These are phyloP conservation scores for Ilex aquifolium DNA, from an alignment of 257 asterid genomes.

Conservation along the genomic window DNA sequence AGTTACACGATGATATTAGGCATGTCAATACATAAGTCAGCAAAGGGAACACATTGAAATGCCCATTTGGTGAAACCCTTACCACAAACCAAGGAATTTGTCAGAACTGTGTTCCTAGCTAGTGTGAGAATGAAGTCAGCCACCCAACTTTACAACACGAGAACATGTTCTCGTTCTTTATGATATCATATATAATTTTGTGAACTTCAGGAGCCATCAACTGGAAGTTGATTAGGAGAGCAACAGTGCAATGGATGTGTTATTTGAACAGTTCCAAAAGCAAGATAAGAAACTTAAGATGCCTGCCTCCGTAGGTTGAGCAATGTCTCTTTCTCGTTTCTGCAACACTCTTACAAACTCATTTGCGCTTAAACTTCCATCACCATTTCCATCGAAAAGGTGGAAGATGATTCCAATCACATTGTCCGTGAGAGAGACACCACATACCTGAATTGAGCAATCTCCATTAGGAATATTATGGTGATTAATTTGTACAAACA, in stretches of 20 bases:
- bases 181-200: no score
- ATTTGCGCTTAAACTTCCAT: slow-evolving; percentile 58
- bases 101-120: no score
- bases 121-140: no score
- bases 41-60: no score
- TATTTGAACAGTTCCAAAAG: slow-evolving; percentile 41
- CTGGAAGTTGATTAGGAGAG: slow-evolving; percentile 26
- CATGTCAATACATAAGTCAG: no score
- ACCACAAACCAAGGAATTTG: no score
- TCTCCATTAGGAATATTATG: not conserved
- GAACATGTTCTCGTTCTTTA: no score
- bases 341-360: slow-evolving; percentile 75
- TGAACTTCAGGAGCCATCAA: not conserved
- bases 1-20: no score
- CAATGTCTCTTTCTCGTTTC: slow-evolving; percentile 69
- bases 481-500: no score
- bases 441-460: slow-evolving; percentile 57
- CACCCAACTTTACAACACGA: no score
- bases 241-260: slow-evolving; percentile 28
- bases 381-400: slow-evolving; percentile 61
- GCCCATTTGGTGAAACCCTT: no score
- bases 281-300: slow-evolving; percentile 57
- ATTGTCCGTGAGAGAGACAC: slow-evolving; percentile 50
- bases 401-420: slow-evolving; percentile 64
- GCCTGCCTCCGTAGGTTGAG: slow-evolving; percentile 75